These are phyloP conservation scores for Trichoderma semiorbis DNA, from an alignment of 2,329 filamentous ascomycete genomes.

Conservation along the genomic window DNA sequence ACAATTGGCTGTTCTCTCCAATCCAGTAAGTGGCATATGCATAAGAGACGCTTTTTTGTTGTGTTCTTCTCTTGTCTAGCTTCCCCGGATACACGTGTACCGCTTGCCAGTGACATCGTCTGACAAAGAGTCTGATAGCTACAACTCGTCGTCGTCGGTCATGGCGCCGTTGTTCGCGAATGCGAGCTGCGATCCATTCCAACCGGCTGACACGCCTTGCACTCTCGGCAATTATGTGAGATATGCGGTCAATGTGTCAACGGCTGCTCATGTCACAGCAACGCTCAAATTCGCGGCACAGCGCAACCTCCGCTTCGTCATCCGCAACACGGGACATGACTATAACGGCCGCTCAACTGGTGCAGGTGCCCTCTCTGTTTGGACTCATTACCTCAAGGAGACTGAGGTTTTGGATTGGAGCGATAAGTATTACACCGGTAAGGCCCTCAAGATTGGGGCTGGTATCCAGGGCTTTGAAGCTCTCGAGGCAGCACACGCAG, in stretches of 20 bases:
- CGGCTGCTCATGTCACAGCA: slow-evolving; percentile 31
- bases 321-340: slow-evolving; percentile 53
- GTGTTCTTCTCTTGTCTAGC: neutral
- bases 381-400: slow-evolving; percentile 42
- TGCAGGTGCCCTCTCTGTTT: slow-evolving; percentile 38
- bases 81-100: neutral
- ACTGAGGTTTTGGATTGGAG: slow-evolving; percentile 42
- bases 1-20: slow-evolving; percentile 42
- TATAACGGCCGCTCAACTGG: slow-evolving; percentile 56
- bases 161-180: slow-evolving; percentile 30
- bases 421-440: slow-evolving; percentile 44
- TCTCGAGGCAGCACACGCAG: slow-evolving; percentile 42
- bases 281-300: slow-evolving; percentile 32
- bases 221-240: slow-evolving; percentile 39
- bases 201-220: slow-evolving; percentile 37
- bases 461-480: slow-evolving; percentile 51
- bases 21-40: slow-evolving; percentile 35
- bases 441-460: slow-evolving; percentile 52
- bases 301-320: slow-evolving; percentile 47
- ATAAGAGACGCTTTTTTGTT: neutral
- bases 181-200: slow-evolving; percentile 34
- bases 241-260: slow-evolving; percentile 36
- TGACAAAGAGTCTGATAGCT: neutral
- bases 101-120: neutral
- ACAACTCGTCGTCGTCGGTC: slow-evolving; percentile 24